phyloP scores from a whole-genome alignment of 345 rosid genomes.

The Hibiscus tridactylites region DNA sequence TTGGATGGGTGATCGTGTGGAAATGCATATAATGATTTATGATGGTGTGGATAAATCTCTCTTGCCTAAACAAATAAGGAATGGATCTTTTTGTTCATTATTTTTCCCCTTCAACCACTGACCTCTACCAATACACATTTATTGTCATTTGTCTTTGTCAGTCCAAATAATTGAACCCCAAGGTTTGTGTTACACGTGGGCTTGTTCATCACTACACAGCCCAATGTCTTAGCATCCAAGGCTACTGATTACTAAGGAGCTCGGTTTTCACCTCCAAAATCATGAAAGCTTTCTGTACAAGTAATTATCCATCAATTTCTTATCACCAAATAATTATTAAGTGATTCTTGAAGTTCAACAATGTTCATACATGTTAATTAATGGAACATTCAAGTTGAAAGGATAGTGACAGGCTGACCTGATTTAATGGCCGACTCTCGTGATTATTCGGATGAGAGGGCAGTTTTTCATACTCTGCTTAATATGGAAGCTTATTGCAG shows the following conservation, averaged over 20 bases:
- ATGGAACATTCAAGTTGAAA: constrained; percentile 4
- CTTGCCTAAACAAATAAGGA: neutral
- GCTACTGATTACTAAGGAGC: neutral
- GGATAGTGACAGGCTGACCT: constrained; percentile 13
- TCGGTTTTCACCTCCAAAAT: neutral
- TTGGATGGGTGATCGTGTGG: constrained; percentile 4
- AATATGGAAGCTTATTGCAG: constrained; percentile 23
- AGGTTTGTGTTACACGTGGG: neutral
- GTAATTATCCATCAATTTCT: neutral
- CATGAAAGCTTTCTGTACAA: neutral
- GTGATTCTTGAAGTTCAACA: neutral
- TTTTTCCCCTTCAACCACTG: neutral
- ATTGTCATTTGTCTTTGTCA: neutral
- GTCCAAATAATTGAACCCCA: neutral
- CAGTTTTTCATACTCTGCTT: neutral
- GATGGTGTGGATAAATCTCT: neutral
- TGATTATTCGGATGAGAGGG: constrained; percentile 20
- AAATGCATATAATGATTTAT: neutral
- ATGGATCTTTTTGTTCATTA: neutral
- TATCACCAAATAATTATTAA: neutral
- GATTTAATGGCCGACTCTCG: constrained; percentile 7
- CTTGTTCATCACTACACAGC: constrained; percentile 1
- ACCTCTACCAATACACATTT: neutral
- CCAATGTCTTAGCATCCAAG: neutral
- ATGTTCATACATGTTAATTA: neutral